Evolutionary conservation across 169 alveolate genomes (phyloP).

Genomic region (Amoebophrya sp.): DNA sequence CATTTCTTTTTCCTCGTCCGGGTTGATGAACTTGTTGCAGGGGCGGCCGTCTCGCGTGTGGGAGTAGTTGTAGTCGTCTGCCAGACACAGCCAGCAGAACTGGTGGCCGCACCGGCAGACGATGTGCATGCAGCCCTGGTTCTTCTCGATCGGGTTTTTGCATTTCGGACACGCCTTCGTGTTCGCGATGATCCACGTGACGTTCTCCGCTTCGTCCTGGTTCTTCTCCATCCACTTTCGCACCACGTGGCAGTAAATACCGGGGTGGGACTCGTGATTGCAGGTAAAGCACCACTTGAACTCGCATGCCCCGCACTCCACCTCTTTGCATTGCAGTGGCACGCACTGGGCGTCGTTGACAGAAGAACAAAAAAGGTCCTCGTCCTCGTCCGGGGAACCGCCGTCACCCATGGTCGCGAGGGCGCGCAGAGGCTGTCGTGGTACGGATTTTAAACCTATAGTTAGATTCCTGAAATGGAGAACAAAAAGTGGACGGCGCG

Average conservation of each 20-base stretch:
- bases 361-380: too few species aligned
- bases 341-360: too few species aligned
- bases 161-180: slow-evolving; percentile 64
- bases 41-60: background rate
- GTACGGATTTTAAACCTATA: too few species aligned
- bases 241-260: background rate
- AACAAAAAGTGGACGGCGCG: too few species aligned
- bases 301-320: background rate
- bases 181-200: slow-evolving; percentile 57
- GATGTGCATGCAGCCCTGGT: slow-evolving; percentile 77
- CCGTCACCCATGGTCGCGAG: too few species aligned
- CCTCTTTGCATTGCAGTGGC: background rate
- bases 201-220: slow-evolving; percentile 48
- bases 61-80: background rate
- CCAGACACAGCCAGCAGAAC: slow-evolving; percentile 53
- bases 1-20: background rate
- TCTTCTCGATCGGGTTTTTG: slow-evolving; percentile 54
- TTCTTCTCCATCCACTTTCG: slow-evolving; percentile 5
- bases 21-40: background rate
- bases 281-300: background rate
- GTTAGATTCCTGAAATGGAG: too few species aligned
- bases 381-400: too few species aligned
- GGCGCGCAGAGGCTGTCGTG: too few species aligned
- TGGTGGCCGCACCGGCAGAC: slow-evolving; percentile 58
- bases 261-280: background rate